Evolutionary conservation across 768 basidiomycete species (phyloP).

Genomic region (Russula griseocarnosa): DNA sequence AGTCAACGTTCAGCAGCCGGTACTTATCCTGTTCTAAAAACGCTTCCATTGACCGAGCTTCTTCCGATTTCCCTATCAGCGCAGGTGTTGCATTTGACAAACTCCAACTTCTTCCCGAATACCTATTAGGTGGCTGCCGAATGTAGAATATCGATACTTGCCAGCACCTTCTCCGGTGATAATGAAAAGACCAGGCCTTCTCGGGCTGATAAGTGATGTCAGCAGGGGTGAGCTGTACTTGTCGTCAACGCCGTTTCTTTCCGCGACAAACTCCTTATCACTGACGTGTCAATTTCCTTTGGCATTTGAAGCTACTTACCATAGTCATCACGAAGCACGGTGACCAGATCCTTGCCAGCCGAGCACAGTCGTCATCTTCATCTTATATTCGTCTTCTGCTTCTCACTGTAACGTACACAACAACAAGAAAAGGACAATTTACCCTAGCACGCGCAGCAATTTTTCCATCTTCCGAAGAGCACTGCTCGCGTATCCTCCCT

Average conservation of each 20-base stretch:
- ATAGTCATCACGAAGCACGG: background rate
- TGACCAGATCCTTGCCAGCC: background rate
- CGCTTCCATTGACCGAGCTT: background rate
- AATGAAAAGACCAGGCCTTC: background rate
- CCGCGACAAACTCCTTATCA: background rate
- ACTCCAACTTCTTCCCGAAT: background rate
- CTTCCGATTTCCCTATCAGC: background rate
- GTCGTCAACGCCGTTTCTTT: background rate
- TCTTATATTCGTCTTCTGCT: background rate
- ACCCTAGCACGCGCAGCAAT: conserved; percentile 39
- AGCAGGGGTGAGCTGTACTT: background rate
- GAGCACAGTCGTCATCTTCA: too few relatives aligned
- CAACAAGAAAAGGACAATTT: background rate
- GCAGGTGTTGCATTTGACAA: background rate
- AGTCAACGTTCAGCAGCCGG: too few relatives aligned
- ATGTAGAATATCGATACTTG: background rate
- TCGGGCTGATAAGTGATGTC: background rate
- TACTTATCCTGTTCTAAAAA: background rate
- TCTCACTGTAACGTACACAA: background rate
- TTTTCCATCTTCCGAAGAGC: conserved; percentile 47
- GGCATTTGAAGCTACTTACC: background rate
- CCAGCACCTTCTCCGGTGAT: background rate
- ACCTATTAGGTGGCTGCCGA: background rate
- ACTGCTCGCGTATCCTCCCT: conserved; percentile 53
- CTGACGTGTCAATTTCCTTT: background rate